phyloP scores from a whole-genome alignment of 1,284 basidiomycete genomes.

The Pyrrhoderma lamaoense region DNA sequence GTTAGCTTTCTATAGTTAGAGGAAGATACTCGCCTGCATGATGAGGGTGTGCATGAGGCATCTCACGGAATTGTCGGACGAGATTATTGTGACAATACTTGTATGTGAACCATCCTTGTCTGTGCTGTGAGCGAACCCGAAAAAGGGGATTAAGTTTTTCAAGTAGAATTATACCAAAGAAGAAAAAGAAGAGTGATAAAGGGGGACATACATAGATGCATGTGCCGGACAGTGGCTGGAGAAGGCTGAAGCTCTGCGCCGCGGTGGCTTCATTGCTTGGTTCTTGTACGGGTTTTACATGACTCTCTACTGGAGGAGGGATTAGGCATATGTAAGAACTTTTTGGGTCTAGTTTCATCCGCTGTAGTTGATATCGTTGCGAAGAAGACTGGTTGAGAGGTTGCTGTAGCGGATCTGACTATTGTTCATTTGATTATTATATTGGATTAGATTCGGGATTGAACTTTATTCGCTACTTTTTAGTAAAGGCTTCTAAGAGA shows the following conservation, averaged over 20 bases:
- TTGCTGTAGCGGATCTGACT: conserved; percentile 8
- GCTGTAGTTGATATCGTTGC: conserved; percentile 39
- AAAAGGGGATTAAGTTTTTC: conserved; percentile 16
- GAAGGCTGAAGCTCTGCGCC: conserved; percentile 69
- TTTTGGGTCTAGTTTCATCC: conserved; percentile 62
- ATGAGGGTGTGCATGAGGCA: conserved; percentile 53
- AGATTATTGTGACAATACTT: conserved; percentile 89
- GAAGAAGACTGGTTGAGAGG: background rate
- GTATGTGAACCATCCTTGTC: conserved; percentile 93
- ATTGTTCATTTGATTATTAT: conserved; percentile 3
- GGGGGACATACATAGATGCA: conserved; percentile 68
- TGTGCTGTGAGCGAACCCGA: conserved; percentile 43
- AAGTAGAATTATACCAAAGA: conserved; percentile 18
- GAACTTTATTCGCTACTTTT: background rate
- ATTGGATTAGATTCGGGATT: background rate
- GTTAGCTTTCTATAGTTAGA: conserved; percentile 21
- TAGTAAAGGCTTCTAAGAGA: no score
- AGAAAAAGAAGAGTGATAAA: conserved; percentile 8
- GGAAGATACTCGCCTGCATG: conserved; percentile 46
- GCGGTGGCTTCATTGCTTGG: conserved; percentile 53
- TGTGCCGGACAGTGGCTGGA: conserved; percentile 65
- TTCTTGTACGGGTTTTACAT: conserved; percentile 40
- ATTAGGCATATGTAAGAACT: conserved; percentile 69
- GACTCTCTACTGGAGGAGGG: conserved; percentile 50
- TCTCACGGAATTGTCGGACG: conserved; percentile 85